These are phyloP conservation scores for Lactifluus hygrophoroides DNA, from an alignment of 768 basidiomycete species.

Conservation along the genomic window DNA sequence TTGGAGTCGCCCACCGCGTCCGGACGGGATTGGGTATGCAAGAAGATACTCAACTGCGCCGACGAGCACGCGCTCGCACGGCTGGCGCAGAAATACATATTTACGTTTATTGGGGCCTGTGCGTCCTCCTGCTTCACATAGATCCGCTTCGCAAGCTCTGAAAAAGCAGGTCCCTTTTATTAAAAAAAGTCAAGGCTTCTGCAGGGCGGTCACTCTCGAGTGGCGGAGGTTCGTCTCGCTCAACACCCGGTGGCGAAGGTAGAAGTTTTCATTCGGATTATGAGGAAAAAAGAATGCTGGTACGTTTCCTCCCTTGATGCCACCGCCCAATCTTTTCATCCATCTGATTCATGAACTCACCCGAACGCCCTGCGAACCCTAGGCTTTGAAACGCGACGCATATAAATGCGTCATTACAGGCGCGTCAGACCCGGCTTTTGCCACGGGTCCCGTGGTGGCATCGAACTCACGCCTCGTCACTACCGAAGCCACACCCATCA, in stretches of 20 bases:
- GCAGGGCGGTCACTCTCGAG: slow-evolving; percentile 5
- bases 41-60: slow-evolving; percentile 11
- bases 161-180: neutral
- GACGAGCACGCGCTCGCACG: slow-evolving; percentile 15
- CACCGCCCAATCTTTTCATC: neutral
- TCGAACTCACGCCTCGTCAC: neutral
- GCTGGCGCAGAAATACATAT: slow-evolving; percentile 17
- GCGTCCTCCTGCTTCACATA: slow-evolving; percentile 2
- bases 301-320: neutral
- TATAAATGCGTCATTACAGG: slow-evolving; percentile 10
- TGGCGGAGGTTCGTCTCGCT: neutral
- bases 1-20: slow-evolving; percentile 12
- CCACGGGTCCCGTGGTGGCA: neutral
- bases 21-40: slow-evolving; percentile 15
- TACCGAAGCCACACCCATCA: neutral
- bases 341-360: neutral
- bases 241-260: neutral
- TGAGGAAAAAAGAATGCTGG: slow-evolving; percentile 1
- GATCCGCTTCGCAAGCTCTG: neutral
- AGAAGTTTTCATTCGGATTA: neutral
- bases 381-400: slow-evolving; percentile 12
- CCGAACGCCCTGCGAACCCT: too few relatives aligned
- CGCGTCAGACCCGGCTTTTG: neutral
- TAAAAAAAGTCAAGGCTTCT: slow-evolving; percentile 12
- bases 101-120: slow-evolving; percentile 15